A percentile compares a stretch with the other conserved stretches of the same genome.
Conservation (phyloP, 371 early-diverging fungal species). For the Mucor plumbeus region DNA sequence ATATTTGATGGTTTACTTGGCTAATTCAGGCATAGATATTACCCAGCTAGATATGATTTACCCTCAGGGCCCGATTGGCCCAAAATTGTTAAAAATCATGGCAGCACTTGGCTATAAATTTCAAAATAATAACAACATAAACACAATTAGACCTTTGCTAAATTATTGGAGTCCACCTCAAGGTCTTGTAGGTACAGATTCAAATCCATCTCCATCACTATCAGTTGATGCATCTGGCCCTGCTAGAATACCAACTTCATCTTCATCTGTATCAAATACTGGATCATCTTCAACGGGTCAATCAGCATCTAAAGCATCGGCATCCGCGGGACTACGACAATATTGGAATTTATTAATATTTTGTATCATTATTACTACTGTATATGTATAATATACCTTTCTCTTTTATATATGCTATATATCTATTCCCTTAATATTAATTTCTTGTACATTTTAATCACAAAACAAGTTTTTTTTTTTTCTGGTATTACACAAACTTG, state of each 20-base stretch:
- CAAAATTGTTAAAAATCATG: constrained; percentile 38
- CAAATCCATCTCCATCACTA: constrained; percentile 37
- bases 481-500: neutral
- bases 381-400: constrained; percentile 1
- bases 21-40: constrained; percentile 26
- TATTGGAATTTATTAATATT: neutral
- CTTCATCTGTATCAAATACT: constrained; percentile 1
- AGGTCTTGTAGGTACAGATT: constrained; percentile 32
- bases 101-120: constrained; percentile 50
- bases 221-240: constrained; percentile 32
- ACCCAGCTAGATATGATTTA: constrained; percentile 10
- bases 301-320: neutral
- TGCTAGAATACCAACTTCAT: constrained; percentile 28
- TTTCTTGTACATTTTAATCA: neutral
- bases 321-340: neutral
- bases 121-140: constrained; percentile 9
- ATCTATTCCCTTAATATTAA: neutral
- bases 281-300: neutral
- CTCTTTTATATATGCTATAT: neutral
- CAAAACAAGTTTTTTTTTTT: neutral
- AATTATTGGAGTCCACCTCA: constrained; percentile 36
- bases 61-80: constrained; percentile 53
- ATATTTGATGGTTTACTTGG: constrained; percentile 50
- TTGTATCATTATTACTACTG: constrained; percentile 14
- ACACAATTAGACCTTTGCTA: constrained; percentile 25